Conservation (phyloP, 352 stramenopile species). For the Phytophthora podocarpi region DNA sequence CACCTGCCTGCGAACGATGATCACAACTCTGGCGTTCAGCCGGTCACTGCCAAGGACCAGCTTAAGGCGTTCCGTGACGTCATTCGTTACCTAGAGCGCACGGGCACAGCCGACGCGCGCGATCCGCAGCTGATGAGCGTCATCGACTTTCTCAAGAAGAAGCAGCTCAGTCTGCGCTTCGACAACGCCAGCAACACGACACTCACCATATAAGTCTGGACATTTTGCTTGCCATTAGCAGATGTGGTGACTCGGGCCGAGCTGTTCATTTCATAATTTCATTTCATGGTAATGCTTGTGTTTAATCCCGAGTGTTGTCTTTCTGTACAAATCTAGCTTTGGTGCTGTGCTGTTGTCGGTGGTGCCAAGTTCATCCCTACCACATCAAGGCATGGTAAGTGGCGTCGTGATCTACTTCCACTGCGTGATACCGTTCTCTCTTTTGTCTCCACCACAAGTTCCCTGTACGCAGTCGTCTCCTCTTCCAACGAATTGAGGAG, state of each 20-base stretch:
- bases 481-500: slow-evolving; percentile 74
- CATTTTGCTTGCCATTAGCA: background rate
- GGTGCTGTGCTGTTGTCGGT: background rate
- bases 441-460: slow-evolving; percentile 33
- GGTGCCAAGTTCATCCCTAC: background rate
- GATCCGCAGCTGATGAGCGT: slow-evolving; percentile 79
- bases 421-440: slow-evolving; percentile 12
- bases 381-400: slow-evolving; percentile 23
- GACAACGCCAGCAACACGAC: slow-evolving; percentile 85
- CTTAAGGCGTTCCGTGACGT: slow-evolving; percentile 87
- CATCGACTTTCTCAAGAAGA: slow-evolving; percentile 90
- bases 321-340: background rate
- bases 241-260: background rate
- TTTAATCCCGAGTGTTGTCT: slow-evolving; percentile 8
- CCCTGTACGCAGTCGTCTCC: slow-evolving; percentile 55
- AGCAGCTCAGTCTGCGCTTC: slow-evolving; percentile 86
- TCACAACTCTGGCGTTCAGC: slow-evolving; percentile 32
- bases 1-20: slow-evolving; percentile 50
- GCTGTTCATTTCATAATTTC: slow-evolving; percentile 11
- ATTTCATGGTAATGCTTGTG: slow-evolving; percentile 9
- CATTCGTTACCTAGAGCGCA: slow-evolving; percentile 86
- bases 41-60: slow-evolving; percentile 75
- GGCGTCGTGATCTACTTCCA: slow-evolving; percentile 9
- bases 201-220: slow-evolving; percentile 71
- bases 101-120: slow-evolving; percentile 60